Percentiles rank a stretch among this genome's conserved stretches.
Conservation (phyloP, 2,329 filamentous ascomycete genomes). For the Graphiopsis chlorocephala region DNA sequence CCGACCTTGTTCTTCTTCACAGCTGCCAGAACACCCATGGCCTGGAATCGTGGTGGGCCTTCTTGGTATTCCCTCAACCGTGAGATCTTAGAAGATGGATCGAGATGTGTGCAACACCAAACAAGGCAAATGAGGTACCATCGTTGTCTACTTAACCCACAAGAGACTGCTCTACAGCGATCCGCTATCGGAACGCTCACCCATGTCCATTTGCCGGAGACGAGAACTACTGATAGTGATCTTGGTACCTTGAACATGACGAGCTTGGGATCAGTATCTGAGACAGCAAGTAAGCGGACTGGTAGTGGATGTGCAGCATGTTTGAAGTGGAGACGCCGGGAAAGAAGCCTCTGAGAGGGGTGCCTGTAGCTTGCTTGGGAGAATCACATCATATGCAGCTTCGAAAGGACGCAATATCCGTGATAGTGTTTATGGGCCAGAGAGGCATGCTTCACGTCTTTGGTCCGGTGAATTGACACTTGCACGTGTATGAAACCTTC, state of each 20-base stretch:
- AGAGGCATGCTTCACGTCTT: neutral
- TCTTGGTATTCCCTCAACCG: neutral
- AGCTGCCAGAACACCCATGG: neutral
- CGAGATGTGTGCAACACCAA: neutral
- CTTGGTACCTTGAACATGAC: neutral
- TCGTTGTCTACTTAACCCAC: neutral
- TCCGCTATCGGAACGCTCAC: neutral
- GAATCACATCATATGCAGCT: neutral
- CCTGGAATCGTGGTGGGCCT: neutral
- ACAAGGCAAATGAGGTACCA: neutral
- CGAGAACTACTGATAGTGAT: neutral
- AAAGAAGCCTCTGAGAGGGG: neutral
- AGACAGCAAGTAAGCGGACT: neutral
- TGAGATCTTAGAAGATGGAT: neutral
- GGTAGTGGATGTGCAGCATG: neutral
- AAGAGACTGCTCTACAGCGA: neutral
- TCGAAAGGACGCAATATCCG: neutral
- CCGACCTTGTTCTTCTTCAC: constrained; percentile 7
- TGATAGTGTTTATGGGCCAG: neutral
- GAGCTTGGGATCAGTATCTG: neutral
- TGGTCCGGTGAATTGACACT: neutral
- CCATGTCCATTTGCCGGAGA: neutral
- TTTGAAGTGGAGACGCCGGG: neutral
- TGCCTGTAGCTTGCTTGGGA: neutral
- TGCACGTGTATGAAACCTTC: neutral